phyloP scores from a whole-genome alignment of 768 basidiomycete species.

The Lactarius trivialis region DNA sequence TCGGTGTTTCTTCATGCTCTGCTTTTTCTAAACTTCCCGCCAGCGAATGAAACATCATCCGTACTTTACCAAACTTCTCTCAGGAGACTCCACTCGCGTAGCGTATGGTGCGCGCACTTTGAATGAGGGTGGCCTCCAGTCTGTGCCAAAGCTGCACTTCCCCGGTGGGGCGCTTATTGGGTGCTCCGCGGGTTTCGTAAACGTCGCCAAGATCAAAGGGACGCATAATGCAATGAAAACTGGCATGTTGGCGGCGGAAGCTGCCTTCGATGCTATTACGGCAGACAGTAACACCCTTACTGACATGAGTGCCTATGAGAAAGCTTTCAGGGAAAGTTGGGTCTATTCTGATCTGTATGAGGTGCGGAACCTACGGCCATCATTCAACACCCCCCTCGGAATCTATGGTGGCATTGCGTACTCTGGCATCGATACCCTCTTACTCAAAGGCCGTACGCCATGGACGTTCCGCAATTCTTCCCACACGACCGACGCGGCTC shows the following conservation, averaged over 20 bases:
- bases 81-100: conserved; percentile 63
- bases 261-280: conserved; percentile 61
- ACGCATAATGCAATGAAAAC: conserved; percentile 99
- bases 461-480: conserved; percentile 81
- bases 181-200: conserved; percentile 93
- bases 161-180: conserved; percentile 94
- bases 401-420: conserved; percentile 84
- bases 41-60: conserved; percentile 96
- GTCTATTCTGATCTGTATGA: conserved; percentile 81
- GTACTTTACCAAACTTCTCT: conserved; percentile 75
- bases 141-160: conserved; percentile 77
- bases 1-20: neutral
- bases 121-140: conserved; percentile 92
- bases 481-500: conserved; percentile 52
- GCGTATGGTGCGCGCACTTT: conserved; percentile 87
- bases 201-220: conserved; percentile 96
- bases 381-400: conserved; percentile 75
- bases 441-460: conserved; percentile 79
- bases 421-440: conserved; percentile 79
- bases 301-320: conserved; percentile 72
- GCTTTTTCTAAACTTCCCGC: conserved; percentile 21
- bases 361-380: conserved; percentile 86
- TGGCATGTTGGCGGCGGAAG: conserved; percentile 94
- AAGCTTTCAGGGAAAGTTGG: conserved; percentile 68
- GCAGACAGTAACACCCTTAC: conserved; percentile 29